A percentile compares a stretch with the other conserved stretches of the same genome.
Evolutionary conservation across 163 green algal genomes (phyloP).

Genomic region (Volvox carteri): DNA sequence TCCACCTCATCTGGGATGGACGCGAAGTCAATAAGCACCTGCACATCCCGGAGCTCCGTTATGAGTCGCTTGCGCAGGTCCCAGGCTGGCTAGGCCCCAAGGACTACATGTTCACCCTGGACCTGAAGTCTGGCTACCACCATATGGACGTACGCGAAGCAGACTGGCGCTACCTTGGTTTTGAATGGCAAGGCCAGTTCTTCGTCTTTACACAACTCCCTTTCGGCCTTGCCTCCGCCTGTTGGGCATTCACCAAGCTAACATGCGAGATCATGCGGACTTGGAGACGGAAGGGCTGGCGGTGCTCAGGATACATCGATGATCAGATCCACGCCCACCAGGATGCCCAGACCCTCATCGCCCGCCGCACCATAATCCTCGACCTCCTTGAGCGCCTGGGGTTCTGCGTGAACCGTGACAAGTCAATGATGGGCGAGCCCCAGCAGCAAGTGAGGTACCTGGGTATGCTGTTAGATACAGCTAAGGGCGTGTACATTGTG

Average conservation of each 20-base stretch:
- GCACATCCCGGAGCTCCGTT: background rate
- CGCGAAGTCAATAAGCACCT: background rate
- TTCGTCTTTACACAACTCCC: slow-evolving; percentile 37
- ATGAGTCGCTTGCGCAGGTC: background rate
- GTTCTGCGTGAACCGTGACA: background rate
- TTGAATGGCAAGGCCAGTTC: background rate
- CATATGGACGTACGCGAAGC: background rate
- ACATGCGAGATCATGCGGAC: background rate
- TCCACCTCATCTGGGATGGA: background rate
- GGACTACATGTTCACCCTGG: slow-evolving; percentile 14
- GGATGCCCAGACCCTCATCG: background rate
- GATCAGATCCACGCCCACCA: slow-evolving; percentile 5
- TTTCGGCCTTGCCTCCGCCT: slow-evolving; percentile 22
- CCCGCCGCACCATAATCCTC: background rate
- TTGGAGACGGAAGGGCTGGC: slow-evolving; percentile 4
- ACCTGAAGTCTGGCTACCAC: slow-evolving; percentile 40
- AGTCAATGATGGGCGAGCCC: slow-evolving; percentile 18
- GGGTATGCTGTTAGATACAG: background rate
- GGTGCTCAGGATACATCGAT: slow-evolving; percentile 5
- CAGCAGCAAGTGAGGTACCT: slow-evolving; percentile 6
- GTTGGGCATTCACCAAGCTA: slow-evolving; percentile 51
- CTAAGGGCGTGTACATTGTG: background rate
- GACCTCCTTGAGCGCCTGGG: background rate
- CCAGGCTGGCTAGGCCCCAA: background rate
- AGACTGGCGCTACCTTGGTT: slow-evolving; percentile 17